phyloP scores from a whole-genome alignment of 2,329 filamentous ascomycete species.

The Hypomyces rosellus region DNA sequence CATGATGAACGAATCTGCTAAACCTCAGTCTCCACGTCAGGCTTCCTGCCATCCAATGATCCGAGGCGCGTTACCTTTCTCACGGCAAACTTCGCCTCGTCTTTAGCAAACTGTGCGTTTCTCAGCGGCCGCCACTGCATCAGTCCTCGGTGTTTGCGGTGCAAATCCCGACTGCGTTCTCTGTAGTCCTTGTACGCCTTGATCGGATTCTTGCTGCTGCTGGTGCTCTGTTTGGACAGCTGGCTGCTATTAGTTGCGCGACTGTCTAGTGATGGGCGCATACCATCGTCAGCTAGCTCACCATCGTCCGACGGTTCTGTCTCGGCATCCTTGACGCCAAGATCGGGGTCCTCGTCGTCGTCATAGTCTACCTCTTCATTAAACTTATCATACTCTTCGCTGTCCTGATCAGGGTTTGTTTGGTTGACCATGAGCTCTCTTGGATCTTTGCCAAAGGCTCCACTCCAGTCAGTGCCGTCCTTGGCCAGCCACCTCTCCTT shows the following conservation, averaged over 20 bases:
- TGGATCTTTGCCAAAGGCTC: constrained; percentile 77
- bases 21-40: constrained; percentile 78
- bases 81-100: constrained; percentile 75
- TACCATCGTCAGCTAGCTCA: constrained; percentile 4
- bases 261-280: constrained; percentile 35
- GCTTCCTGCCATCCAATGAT: constrained; percentile 72
- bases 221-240: constrained; percentile 20
- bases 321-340: constrained; percentile 55
- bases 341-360: constrained; percentile 37
- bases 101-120: constrained; percentile 79
- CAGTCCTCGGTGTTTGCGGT: constrained; percentile 78
- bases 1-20: constrained; percentile 17
- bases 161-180: constrained; percentile 64
- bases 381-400: constrained; percentile 36
- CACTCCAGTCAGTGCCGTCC: constrained; percentile 79
- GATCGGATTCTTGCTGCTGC: constrained; percentile 46
- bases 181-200: constrained; percentile 58
- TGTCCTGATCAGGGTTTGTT: constrained; percentile 22
- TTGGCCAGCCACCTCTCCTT: constrained; percentile 72
- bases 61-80: constrained; percentile 71
- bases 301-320: constrained; percentile 18
- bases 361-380: constrained; percentile 26
- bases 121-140: constrained; percentile 95
- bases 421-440: constrained; percentile 37
- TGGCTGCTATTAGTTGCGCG: constrained; percentile 27